Evolutionary conservation across 345 rosid genomes (phyloP), one percentile per base, ranked within the genome.

Genomic region (Eucalyptus viminalis): DNA sequence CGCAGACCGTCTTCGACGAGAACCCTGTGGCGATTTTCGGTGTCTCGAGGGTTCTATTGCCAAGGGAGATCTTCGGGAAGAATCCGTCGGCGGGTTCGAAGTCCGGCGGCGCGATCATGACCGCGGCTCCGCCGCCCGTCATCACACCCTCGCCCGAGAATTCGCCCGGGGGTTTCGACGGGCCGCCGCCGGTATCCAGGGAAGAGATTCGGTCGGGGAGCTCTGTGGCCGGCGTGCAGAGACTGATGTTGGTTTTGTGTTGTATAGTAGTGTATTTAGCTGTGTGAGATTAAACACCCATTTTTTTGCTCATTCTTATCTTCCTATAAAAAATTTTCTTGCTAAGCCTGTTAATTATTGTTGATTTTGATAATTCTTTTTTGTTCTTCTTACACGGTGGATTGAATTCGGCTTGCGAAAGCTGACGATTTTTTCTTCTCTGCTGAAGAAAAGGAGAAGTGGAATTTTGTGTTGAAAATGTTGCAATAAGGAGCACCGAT

Each of bases 11-110:
- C 5, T 90, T 95, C 90, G 99, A 98, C 87, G 96, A 98, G 92
- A 97, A 98, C 15, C 99, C 99, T 4, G 94, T 98, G 58, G 94
- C 97, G 15, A 97, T 97, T 54, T 98, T 98, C 80, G 99, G 99
- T 37, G 95, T 98, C 44, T 98, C 99, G 31, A 93, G 88, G 87
- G 99, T 98, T 29, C 90, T 98, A 86, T 91, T 97, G 89, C 99
- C 99, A 7, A 97, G 92, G 87, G 99, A 97, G 80, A 62, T 95
- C 86, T 97, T 96, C 67, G 93, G 94, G 76, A 94, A 93, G 91
- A 92, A 88, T 50, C 85, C 93, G 11, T 31, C 51, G 21, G 86
- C 17, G 50, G 14, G 31, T 24, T 44, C 34, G 25, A 90, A 54
- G 29, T 56, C 88, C 93, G 93, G 93, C 25, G 92, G 88, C 69